These are phyloP conservation scores for Scheffersomyces stipitis DNA, from an alignment of 805 yeast genomes.

Conservation along the genomic window DNA sequence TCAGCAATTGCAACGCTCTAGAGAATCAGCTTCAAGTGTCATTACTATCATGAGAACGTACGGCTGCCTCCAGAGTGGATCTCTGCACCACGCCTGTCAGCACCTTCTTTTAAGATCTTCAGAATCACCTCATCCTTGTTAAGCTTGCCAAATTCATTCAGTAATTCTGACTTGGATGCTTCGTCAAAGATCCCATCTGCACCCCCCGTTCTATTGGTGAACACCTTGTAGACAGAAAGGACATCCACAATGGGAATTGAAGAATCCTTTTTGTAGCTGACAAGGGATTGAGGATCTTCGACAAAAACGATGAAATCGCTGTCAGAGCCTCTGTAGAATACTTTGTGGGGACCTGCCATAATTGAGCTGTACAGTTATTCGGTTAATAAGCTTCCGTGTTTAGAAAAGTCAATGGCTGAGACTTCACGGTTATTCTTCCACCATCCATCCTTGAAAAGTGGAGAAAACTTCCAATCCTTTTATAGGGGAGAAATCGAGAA, in stretches of 20 bases:
- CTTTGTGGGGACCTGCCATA: constrained; percentile 44
- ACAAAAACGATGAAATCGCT: constrained; percentile 67
- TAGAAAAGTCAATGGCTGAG: too few relatives aligned
- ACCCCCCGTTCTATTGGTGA: constrained; percentile 62
- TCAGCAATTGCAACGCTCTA: too few relatives aligned
- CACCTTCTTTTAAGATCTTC: constrained; percentile 60
- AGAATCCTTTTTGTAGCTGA: constrained; percentile 49
- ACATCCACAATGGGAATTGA: constrained; percentile 60
- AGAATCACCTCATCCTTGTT: constrained; percentile 57
- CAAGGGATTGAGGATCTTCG: constrained; percentile 50
- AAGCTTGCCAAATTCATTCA: constrained; percentile 66
- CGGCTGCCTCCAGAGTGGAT: constrained; percentile 21
- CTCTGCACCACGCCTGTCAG: constrained; percentile 38
- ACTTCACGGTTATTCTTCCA: too few relatives aligned
- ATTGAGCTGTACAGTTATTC: too few relatives aligned
- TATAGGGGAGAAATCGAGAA: too few relatives aligned
- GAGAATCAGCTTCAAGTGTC: constrained; percentile 16
- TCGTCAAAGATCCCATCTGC: constrained; percentile 68
- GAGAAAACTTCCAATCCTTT: too few relatives aligned
- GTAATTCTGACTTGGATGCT: constrained; percentile 65
- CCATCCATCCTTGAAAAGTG: too few relatives aligned
- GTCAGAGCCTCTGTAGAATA: constrained; percentile 64
- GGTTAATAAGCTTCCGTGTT: too few relatives aligned
- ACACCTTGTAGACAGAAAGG: constrained; percentile 67
- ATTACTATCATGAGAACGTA: constrained; percentile 44